phyloP scores from a whole-genome alignment of 2,329 filamentous ascomycete genomes.

The Curvularia eragrostidis region DNA sequence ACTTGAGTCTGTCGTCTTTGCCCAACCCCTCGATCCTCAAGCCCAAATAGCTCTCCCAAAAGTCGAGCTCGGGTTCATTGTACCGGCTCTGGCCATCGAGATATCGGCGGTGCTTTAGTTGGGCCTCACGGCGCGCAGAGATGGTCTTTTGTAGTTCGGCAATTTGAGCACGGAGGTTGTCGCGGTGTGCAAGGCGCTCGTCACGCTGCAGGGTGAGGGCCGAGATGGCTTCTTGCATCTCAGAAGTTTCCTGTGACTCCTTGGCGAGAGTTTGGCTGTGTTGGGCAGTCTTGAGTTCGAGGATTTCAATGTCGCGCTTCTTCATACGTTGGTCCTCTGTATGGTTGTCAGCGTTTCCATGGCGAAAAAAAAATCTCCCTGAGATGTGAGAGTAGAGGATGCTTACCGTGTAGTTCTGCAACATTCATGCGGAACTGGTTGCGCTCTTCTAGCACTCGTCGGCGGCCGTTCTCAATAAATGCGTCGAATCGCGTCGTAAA shows the following conservation, averaged over 20 bases:
- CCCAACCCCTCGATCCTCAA: slow-evolving; percentile 89
- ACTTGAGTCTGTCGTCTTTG: slow-evolving; percentile 82
- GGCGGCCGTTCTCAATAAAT: slow-evolving; percentile 90
- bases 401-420: slow-evolving; percentile 83
- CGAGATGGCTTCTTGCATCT: slow-evolving; percentile 67
- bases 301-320: slow-evolving; percentile 84
- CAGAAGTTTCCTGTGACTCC: slow-evolving; percentile 74
- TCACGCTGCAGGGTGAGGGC: slow-evolving; percentile 63
- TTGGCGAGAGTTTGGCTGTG: slow-evolving; percentile 78
- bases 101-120: slow-evolving; percentile 73
- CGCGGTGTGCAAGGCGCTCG: slow-evolving; percentile 61
- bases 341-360: slow-evolving; percentile 10
- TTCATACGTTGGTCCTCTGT: slow-evolving; percentile 91
- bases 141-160: slow-evolving; percentile 73
- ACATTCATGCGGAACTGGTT: slow-evolving; percentile 93
- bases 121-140: slow-evolving; percentile 71
- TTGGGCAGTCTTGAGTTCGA: slow-evolving; percentile 72
- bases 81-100: slow-evolving; percentile 84
- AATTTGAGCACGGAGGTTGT: slow-evolving; percentile 64
- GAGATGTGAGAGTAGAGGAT: slow-evolving; percentile 2
- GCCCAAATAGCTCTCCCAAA: slow-evolving; percentile 93
- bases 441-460: slow-evolving; percentile 87
- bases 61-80: slow-evolving; percentile 91
- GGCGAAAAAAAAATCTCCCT: not conserved
- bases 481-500: slow-evolving; percentile 91